Evolutionary conservation across 192 early-diverging fungal species (phyloP).

Genomic region (Obelidium mucronatum): DNA sequence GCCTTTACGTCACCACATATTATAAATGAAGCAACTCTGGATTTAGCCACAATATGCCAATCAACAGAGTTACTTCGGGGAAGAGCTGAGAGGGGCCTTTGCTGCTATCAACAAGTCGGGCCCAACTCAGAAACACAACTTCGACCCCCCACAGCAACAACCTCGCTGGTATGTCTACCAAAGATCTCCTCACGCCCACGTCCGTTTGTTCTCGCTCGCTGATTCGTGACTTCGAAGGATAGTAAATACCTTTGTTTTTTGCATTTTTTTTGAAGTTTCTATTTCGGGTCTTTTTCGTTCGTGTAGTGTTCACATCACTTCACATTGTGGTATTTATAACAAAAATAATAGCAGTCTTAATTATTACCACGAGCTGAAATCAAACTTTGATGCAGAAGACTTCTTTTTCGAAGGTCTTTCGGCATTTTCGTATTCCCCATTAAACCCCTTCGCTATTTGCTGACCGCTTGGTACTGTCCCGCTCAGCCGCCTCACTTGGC

Average conservation of each 20-base stretch:
- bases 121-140: too few species aligned
- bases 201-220: too few species aligned
- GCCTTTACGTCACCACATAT: background rate
- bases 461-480: background rate
- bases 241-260: background rate
- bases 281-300: background rate
- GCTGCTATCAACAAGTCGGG: too few species aligned
- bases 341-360: too few species aligned
- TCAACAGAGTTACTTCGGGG: too few species aligned
- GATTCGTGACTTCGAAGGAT: too few species aligned
- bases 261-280: background rate
- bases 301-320: background rate
- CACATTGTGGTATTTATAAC: too few species aligned
- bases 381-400: slow-evolving; percentile 1
- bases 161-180: background rate
- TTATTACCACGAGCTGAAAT: slow-evolving; percentile 33
- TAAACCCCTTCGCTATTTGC: background rate
- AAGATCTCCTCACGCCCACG: background rate
- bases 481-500: slow-evolving; percentile 15
- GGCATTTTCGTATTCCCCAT: background rate
- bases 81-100: too few species aligned
- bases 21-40: background rate
- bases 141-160: too few species aligned
- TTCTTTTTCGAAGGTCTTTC: slow-evolving; percentile 26
- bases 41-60: too few species aligned